A percentile compares a stretch with the other conserved stretches of the same genome.
Evolutionary conservation across 805 yeast species (phyloP).

Genomic region (Diddensiella transvaalensis): DNA sequence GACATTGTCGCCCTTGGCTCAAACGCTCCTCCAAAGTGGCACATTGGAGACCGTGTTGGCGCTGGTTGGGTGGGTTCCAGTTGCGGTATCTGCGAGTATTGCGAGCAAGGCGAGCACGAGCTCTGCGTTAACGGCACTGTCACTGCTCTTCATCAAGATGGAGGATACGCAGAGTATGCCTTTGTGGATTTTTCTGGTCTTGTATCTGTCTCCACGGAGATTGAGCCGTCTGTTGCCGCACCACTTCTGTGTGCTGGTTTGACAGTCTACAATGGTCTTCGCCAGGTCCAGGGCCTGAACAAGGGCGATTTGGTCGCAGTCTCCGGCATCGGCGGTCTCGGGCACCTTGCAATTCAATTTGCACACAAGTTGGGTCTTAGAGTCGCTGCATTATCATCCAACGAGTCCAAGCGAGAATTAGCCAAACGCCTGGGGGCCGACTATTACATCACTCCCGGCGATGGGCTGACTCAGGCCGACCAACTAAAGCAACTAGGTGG

Average conservation of each 20-base stretch:
- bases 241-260: slow-evolving; percentile 63
- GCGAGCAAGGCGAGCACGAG: neutral
- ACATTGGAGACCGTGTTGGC: slow-evolving; percentile 5
- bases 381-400: slow-evolving; percentile 56
- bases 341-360: slow-evolving; percentile 55
- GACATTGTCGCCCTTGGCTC: slow-evolving; percentile 2
- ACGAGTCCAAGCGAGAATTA: slow-evolving; percentile 47
- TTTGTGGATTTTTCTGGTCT: neutral
- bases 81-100: slow-evolving; percentile 5
- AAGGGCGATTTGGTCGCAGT: slow-evolving; percentile 50
- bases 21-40: neutral
- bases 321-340: slow-evolving; percentile 64
- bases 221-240: slow-evolving; percentile 8
- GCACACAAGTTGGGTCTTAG: slow-evolving; percentile 58
- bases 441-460: neutral
- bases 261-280: slow-evolving; percentile 59
- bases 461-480: neutral
- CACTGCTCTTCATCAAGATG: slow-evolving; percentile 4
- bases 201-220: slow-evolving; percentile 1
- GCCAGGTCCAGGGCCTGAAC: slow-evolving; percentile 48
- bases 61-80: slow-evolving; percentile 1
- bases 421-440: slow-evolving; percentile 51
- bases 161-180: slow-evolving; percentile 4
- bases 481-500: neutral
- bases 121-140: slow-evolving; percentile 1